These are phyloP conservation scores for Suhomyces coccinellae DNA, from an alignment of 1,139 yeast genomes.

Conservation along the genomic window DNA sequence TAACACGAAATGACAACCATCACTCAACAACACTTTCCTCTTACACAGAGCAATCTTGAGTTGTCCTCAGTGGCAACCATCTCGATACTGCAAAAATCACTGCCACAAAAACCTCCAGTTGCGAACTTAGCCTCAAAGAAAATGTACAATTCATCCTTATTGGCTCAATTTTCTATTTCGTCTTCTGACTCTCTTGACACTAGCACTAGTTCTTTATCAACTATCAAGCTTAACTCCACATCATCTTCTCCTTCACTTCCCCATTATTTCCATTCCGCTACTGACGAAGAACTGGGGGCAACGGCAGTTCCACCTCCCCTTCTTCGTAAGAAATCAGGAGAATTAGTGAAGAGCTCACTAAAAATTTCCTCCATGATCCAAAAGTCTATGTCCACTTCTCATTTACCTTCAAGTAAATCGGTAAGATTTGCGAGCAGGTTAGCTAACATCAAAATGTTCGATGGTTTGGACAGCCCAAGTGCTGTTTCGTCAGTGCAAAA, in stretches of 20 bases:
- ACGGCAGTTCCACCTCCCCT: slow-evolving; percentile 19
- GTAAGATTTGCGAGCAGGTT: slow-evolving; percentile 41
- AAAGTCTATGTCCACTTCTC: slow-evolving; percentile 31
- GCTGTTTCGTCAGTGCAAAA: slow-evolving; percentile 35
- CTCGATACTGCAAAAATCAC: not conserved
- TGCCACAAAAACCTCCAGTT: slow-evolving; percentile 3
- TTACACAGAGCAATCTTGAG: slow-evolving; percentile 1
- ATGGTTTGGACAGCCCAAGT: slow-evolving; percentile 43
- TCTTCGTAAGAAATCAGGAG: slow-evolving; percentile 41
- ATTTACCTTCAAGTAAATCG: slow-evolving; percentile 26
- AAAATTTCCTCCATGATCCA: slow-evolving; percentile 29
- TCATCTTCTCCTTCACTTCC: slow-evolving; percentile 13
- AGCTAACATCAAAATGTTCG: slow-evolving; percentile 42
- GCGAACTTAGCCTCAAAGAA: slow-evolving; percentile 4
- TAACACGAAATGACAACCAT: slow-evolving; percentile 2
- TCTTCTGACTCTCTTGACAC: slow-evolving; percentile 13
- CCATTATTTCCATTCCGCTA: slow-evolving; percentile 7
- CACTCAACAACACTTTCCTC: slow-evolving; percentile 4
- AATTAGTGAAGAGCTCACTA: slow-evolving; percentile 41
- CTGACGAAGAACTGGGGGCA: not conserved
- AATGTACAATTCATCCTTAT: slow-evolving; percentile 9
- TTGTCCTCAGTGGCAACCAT: not conserved
- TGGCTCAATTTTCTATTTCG: slow-evolving; percentile 6
- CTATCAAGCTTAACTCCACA: slow-evolving; percentile 11
- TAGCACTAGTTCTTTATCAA: slow-evolving; percentile 8